Percentiles rank a stretch among this genome's conserved stretches.
Evolutionary conservation across 2,329 filamentous ascomycete species (phyloP).

Genomic region (Venturia carpophila): DNA sequence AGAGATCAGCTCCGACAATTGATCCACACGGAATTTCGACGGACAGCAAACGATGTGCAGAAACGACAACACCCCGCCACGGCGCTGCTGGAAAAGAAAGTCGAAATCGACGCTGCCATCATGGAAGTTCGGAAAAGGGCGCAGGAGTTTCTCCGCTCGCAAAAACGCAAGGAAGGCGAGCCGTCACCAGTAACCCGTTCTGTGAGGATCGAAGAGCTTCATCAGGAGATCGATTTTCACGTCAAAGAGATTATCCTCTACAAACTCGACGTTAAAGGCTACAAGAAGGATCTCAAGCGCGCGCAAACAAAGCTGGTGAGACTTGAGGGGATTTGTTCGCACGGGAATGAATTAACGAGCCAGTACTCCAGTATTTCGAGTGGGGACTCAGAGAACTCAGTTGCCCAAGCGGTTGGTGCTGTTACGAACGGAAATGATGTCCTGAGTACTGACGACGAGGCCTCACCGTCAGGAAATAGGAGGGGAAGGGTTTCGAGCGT

Average conservation of each 20-base stretch:
- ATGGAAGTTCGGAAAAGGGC: slow-evolving; percentile 13
- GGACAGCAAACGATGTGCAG: slow-evolving; percentile 25
- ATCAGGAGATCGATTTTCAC: slow-evolving; percentile 36
- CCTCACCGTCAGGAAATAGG: neutral
- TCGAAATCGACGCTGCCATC: slow-evolving; percentile 22
- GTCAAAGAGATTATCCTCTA: slow-evolving; percentile 42
- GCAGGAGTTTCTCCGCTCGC: slow-evolving; percentile 1
- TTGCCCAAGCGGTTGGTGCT: neutral
- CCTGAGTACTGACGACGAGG: slow-evolving; percentile 2
- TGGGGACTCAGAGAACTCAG: neutral
- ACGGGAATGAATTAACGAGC: neutral
- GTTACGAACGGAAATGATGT: neutral
- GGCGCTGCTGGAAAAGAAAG: slow-evolving; percentile 23
- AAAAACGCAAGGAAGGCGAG: slow-evolving; percentile 4
- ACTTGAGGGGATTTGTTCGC: neutral
- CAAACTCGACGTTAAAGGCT: slow-evolving; percentile 42
- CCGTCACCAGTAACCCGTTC: slow-evolving; percentile 23
- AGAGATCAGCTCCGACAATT: slow-evolving; percentile 35
- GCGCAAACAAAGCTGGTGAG: slow-evolving; percentile 6
- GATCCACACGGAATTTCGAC: slow-evolving; percentile 35
- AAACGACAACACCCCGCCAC: slow-evolving; percentile 22
- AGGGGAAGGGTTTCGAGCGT: neutral
- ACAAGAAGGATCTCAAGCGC: slow-evolving; percentile 32
- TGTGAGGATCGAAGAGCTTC: slow-evolving; percentile 25
- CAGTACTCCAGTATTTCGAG: slow-evolving; percentile 1